These are phyloP conservation scores for Fusarium sp. DNA, from an alignment of 2,329 filamentous ascomycete species.

Conservation along the genomic window DNA sequence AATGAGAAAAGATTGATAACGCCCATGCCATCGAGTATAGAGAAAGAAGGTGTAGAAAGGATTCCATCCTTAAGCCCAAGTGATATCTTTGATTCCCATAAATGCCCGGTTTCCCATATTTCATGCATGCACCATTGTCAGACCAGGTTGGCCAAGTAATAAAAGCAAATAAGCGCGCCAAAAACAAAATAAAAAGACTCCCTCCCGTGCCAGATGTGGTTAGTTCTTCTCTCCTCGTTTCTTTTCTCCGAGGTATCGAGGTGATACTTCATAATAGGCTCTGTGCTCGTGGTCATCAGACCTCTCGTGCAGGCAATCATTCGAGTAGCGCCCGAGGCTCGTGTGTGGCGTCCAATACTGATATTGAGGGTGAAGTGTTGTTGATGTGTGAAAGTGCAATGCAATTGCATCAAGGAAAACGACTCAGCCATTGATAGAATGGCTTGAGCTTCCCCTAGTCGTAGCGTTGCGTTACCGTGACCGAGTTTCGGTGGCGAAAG, in stretches of 20 bases:
- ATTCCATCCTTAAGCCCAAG: conserved; percentile 16
- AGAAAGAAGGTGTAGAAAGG: conserved; percentile 6
- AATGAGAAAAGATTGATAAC: conserved; percentile 10
- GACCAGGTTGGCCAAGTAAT: background rate
- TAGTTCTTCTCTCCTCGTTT: conserved; percentile 7
- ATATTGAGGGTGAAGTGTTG: background rate
- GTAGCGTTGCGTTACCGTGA: background rate
- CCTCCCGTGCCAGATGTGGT: conserved; percentile 20
- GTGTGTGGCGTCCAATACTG: conserved; percentile 36
- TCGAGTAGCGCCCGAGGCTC: conserved; percentile 19
- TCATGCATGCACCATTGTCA: conserved; percentile 37
- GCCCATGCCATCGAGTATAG: conserved; percentile 31
- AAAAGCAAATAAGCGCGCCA: conserved; percentile 27
- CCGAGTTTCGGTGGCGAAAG: conserved; percentile 12
- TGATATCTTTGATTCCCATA: conserved; percentile 37
- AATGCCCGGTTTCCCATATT: conserved; percentile 35
- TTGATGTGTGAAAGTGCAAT: conserved; percentile 8
- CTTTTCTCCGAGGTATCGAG: background rate
- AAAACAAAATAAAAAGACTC: conserved; percentile 22
- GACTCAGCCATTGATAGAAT: background rate
- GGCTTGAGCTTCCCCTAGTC: conserved; percentile 4
- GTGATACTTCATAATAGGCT: conserved; percentile 13
- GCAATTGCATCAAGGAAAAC: background rate
- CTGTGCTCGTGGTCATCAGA: conserved; percentile 25
- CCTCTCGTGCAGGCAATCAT: conserved; percentile 16